These are phyloP conservation scores for Lathyrus tuberosus DNA, from an alignment of 306 rosid genomes.

Conservation along the genomic window DNA sequence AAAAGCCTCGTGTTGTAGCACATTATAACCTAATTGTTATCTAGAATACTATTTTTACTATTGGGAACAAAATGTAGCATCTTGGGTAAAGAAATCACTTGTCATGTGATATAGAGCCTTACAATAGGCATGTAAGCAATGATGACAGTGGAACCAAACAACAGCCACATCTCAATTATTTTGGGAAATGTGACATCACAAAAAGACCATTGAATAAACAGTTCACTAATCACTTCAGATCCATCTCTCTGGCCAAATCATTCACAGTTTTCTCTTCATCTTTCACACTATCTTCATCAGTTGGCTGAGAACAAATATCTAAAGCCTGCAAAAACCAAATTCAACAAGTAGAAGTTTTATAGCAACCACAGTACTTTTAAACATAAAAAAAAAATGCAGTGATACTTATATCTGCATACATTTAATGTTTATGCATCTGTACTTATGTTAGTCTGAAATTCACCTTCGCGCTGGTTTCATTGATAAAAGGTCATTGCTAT, in stretches of 20 bases:
- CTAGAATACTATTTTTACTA: too few relatives aligned
- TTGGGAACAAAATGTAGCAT: too few relatives aligned
- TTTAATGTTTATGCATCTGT: constrained; percentile 1
- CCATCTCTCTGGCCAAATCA: constrained; percentile 60
- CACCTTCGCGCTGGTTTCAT: constrained; percentile 59
- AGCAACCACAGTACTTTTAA: constrained; percentile 9
- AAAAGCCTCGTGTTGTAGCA: too few relatives aligned
- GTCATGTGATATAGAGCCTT: constrained; percentile 1
- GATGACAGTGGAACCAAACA: background rate
- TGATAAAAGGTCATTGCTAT: background rate
- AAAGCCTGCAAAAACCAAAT: constrained; percentile 59
- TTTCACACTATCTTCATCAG: constrained; percentile 52
- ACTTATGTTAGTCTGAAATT: constrained; percentile 33
- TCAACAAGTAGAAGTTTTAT: background rate
- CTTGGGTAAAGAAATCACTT: too few relatives aligned
- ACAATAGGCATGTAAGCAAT: background rate
- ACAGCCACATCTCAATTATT: constrained; percentile 26
- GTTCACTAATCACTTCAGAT: constrained; percentile 35
- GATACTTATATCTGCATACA: constrained; percentile 1
- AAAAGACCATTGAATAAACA: constrained; percentile 9
- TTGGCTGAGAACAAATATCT: constrained; percentile 55
- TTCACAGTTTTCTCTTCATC: constrained; percentile 56
- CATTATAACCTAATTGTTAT: too few relatives aligned
- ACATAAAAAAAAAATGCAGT: background rate
- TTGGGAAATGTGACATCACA: constrained; percentile 5